Base-by-base conservation (phyloP, 1,284 basidiomycete genomes). In the Limonomyces culmigenus region DNA sequence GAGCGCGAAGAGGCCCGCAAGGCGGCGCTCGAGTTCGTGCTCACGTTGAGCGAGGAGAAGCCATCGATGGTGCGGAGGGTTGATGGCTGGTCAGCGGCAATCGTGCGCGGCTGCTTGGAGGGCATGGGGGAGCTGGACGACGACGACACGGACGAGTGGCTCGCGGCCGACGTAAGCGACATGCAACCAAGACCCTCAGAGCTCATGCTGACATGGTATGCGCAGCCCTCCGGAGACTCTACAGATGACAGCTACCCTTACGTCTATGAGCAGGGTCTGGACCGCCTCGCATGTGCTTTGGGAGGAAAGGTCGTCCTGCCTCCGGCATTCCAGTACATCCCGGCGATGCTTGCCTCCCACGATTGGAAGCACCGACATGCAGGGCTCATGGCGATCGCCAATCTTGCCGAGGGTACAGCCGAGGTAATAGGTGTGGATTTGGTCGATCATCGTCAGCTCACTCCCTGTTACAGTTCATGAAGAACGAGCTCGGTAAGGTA, bases 361-460 rank as follows among this genome's bases (percentile, higher is more conserved):
- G 81, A 88, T 50, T 91, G 85, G 86, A 62, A 79, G 34, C 65
- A 74, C 21, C 62, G 84, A 29, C 84, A 89, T 46, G 79, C 80
- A 0, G 83, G 78, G 4, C 55, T 89, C 14, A 80, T 85, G 69
- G 79, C 80, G 0, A 76, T 85, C 37, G 78, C 78, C 1, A 67
- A 76, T 0, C 76, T 84, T 40, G 79, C 69, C 0, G 81, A 86
- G 52, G 81, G 78, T 1, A 83, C 77, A 0, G 70, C 65, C 32
- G 74, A 70, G 57, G 71, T 73, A 37, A 19, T n/a, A n/a, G n/a
- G 43, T 39, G 27, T 20, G 8, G 21, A 20, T n/a, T 33, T 20
- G 19, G 3, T 18, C 19, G 33, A 2, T 12, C 27, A 1, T 33
- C 32, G 19, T 35, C 3, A 14, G 19, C 38, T 34, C 13, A 12